phyloP scores from a whole-genome alignment of 2,329 filamentous ascomycete species.

The Fusarium pseudoanthophilum region DNA sequence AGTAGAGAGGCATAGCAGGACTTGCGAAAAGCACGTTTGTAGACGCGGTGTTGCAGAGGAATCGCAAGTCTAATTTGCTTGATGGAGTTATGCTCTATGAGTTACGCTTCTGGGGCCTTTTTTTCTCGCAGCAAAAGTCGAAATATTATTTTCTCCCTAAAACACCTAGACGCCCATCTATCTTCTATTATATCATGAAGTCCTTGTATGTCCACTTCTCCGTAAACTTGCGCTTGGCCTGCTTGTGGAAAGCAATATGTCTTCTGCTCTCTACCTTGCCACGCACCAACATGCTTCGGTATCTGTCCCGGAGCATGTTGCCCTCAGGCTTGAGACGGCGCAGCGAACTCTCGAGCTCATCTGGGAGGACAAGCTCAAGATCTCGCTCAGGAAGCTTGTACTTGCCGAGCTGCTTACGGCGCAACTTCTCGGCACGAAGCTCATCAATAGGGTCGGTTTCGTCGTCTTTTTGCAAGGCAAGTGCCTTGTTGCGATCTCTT shows the following conservation, averaged over 20 bases:
- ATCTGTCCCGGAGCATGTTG: constrained; percentile 92
- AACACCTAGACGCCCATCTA: constrained; percentile 20
- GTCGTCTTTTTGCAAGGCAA: constrained; percentile 54
- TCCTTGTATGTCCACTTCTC: constrained; percentile 99
- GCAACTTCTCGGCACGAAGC: constrained; percentile 71
- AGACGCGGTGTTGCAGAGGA: background rate
- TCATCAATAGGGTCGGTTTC: constrained; percentile 63
- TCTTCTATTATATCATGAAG: constrained; percentile 61
- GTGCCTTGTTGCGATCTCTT: constrained; percentile 62
- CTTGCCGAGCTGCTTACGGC: constrained; percentile 79
- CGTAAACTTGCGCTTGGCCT: constrained; percentile 81
- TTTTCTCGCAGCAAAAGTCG: constrained; percentile 22
- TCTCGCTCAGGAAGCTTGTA: constrained; percentile 79
- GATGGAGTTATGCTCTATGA: background rate
- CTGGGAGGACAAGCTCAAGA: constrained; percentile 81
- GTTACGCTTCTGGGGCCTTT: background rate
- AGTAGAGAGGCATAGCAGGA: constrained; percentile 6
- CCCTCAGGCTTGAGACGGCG: constrained; percentile 90
- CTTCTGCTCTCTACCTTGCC: constrained; percentile 89
- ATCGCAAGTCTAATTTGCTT: background rate
- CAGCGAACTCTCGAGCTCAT: constrained; percentile 86
- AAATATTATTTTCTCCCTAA: constrained; percentile 38
- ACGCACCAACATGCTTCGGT: constrained; percentile 86
- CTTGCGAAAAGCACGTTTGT: constrained; percentile 3
- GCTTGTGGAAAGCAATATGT: constrained; percentile 82